Conservation (phyloP, 805 yeast species). For the Candida glaebosa region DNA sequence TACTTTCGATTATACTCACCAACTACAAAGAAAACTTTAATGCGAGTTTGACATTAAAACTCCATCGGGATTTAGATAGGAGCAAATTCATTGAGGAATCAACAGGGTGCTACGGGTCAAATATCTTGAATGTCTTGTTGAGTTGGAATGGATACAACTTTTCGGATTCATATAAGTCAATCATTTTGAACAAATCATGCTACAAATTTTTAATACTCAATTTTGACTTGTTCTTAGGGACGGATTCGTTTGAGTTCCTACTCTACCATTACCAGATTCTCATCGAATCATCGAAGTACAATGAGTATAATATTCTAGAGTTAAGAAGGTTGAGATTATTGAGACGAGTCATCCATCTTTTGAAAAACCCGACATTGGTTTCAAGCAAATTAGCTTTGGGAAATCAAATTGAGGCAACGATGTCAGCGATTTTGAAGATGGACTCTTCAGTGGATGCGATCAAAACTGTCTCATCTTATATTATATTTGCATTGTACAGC, state of each 20-base stretch:
- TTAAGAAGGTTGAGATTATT: conserved; percentile 50
- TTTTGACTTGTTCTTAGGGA: conserved; percentile 63
- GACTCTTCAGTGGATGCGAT: conserved; percentile 56
- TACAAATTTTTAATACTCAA: conserved; percentile 51
- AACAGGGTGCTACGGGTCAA: conserved; percentile 11
- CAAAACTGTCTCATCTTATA: conserved; percentile 44
- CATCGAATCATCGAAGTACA: conserved; percentile 49
- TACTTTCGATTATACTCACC: conserved; percentile 51
- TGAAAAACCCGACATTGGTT: conserved; percentile 31
- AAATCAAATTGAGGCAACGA: conserved; percentile 18
- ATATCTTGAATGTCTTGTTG: conserved; percentile 47
- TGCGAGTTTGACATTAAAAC: conserved; percentile 10
- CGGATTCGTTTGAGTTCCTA: conserved; percentile 49
- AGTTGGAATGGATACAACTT: conserved; percentile 55
- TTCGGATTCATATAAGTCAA: conserved; percentile 49
- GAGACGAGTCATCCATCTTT: conserved; percentile 46
- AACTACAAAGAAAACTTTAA: conserved; percentile 34
- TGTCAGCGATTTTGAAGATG: conserved; percentile 20
- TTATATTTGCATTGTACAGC: conserved; percentile 50
- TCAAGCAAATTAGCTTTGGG: conserved; percentile 5
- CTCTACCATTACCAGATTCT: conserved; percentile 58
- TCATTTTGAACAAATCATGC: conserved; percentile 52
- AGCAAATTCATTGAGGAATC: conserved; percentile 5
- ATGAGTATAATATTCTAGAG: conserved; percentile 48
- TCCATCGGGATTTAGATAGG: conserved; percentile 8